Evolutionary conservation across 805 yeast genomes (phyloP).

Genomic region (Candida schatavii): DNA sequence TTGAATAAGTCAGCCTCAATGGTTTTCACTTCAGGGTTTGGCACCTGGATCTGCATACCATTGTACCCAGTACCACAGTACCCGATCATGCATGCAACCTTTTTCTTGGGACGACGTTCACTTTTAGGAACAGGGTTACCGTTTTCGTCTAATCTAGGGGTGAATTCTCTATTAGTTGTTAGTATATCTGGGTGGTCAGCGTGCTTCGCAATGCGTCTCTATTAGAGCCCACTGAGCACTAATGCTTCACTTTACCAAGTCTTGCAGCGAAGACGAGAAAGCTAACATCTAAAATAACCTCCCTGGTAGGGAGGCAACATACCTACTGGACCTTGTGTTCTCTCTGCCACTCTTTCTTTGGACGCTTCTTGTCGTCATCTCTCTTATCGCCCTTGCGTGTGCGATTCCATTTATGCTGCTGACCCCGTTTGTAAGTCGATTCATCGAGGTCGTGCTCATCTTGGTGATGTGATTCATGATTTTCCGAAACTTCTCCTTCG

Average conservation of each 20-base stretch:
- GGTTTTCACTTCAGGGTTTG: slow-evolving; percentile 80
- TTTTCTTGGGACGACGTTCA: slow-evolving; percentile 78
- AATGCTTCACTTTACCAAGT: too few species aligned
- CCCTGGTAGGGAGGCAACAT: slow-evolving; percentile 30
- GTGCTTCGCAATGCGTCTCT: too few species aligned
- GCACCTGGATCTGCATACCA: slow-evolving; percentile 76
- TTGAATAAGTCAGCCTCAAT: slow-evolving; percentile 86
- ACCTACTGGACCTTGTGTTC: slow-evolving; percentile 54
- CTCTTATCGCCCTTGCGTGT: slow-evolving; percentile 19
- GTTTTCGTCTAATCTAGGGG: slow-evolving; percentile 52
- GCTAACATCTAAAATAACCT: too few species aligned
- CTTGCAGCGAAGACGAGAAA: too few species aligned
- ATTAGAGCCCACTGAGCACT: too few species aligned
- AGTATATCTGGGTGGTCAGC: too few species aligned
- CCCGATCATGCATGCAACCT: slow-evolving; percentile 88
- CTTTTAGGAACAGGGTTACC: slow-evolving; percentile 58
- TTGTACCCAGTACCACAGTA: slow-evolving; percentile 96
- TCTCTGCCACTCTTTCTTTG: slow-evolving; percentile 19
- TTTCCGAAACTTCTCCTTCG: neutral
- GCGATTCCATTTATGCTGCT: slow-evolving; percentile 30
- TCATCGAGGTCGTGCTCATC: slow-evolving; percentile 24
- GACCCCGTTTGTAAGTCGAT: slow-evolving; percentile 40
- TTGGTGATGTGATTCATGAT: neutral
- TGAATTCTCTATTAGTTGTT: slow-evolving; percentile 24
- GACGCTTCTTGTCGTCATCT: slow-evolving; percentile 18